These are phyloP conservation scores for Cronartium ribicola DNA, from an alignment of 1,284 basidiomycete species.

Conservation along the genomic window DNA sequence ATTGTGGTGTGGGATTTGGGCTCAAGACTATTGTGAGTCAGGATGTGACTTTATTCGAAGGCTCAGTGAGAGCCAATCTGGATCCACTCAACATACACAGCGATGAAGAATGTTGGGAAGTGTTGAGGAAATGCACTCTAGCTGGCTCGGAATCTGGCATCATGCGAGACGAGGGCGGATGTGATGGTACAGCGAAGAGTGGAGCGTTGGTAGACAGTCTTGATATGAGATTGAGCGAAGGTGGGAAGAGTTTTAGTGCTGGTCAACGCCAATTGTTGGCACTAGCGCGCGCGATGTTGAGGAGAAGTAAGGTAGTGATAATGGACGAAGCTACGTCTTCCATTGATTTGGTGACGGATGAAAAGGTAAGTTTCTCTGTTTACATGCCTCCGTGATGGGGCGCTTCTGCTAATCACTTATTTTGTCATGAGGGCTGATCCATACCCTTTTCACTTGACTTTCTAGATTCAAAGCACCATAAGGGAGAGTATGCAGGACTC, in stretches of 20 bases:
- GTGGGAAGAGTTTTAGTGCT: conserved; percentile 49
- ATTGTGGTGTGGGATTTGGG: background rate
- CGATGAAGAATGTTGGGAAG: conserved; percentile 45
- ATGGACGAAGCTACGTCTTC: conserved; percentile 51
- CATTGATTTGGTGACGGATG: conserved; percentile 45
- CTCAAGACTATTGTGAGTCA: conserved; percentile 47
- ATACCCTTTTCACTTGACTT: background rate
- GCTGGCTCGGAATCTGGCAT: conserved; percentile 39
- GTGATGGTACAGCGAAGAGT: background rate
- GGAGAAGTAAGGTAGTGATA: conserved; percentile 48
- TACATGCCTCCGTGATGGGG: background rate
- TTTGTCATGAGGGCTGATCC: no score
- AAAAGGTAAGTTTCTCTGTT: conserved; percentile 32
- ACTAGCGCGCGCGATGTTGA: conserved; percentile 49
- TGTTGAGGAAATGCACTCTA: conserved; percentile 42
- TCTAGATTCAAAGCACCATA: conserved; percentile 35
- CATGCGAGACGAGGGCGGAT: background rate
- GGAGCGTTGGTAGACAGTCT: background rate
- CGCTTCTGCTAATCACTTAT: background rate
- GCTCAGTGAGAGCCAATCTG: conserved; percentile 47
- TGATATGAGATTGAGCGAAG: conserved; percentile 44
- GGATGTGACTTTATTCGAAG: conserved; percentile 47
- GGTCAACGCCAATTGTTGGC: conserved; percentile 50
- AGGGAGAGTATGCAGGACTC: conserved; percentile 29
- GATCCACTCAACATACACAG: conserved; percentile 47